phyloP scores from a whole-genome alignment of 768 basidiomycete genomes.

The Sporobolomyces roseus region DNA sequence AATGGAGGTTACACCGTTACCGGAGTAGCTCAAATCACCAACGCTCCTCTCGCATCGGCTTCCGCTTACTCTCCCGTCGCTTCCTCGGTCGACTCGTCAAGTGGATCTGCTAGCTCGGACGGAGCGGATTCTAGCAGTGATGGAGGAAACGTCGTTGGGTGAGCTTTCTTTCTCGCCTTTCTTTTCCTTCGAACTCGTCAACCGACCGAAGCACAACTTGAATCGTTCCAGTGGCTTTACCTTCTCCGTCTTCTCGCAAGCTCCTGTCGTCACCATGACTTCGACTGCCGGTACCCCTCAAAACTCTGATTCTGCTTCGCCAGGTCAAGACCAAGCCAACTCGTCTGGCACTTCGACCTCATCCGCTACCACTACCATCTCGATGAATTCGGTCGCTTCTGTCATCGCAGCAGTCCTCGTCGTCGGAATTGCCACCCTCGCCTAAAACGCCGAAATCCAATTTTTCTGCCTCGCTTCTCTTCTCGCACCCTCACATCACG shows the following conservation, averaged over 20 bases:
- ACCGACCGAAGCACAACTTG: background rate
- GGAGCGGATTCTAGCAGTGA: conserved; percentile 1
- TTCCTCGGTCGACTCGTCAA: background rate
- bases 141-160: conserved; percentile 6
- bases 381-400: background rate
- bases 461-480: background rate
- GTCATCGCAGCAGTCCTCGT: background rate
- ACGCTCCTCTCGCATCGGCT: conserved; percentile 12
- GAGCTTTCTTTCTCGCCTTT: background rate
- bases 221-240: conserved; percentile 12
- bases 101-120: background rate
- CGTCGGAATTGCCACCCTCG: conserved; percentile 1
- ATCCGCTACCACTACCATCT: background rate
- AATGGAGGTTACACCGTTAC: conserved; percentile 26
- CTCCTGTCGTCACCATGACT: conserved; percentile 22
- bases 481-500: background rate
- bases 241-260: conserved; percentile 31
- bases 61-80: conserved; percentile 15
- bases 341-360: background rate
- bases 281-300: conserved; percentile 13
- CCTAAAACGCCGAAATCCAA: background rate
- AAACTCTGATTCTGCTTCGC: background rate
- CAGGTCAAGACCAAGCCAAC: conserved; percentile 3
- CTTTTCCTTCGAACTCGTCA: background rate
- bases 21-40: conserved; percentile 22